phyloP scores from a whole-genome alignment of 805 yeast species.

The Maudiozyma barnettii region DNA sequence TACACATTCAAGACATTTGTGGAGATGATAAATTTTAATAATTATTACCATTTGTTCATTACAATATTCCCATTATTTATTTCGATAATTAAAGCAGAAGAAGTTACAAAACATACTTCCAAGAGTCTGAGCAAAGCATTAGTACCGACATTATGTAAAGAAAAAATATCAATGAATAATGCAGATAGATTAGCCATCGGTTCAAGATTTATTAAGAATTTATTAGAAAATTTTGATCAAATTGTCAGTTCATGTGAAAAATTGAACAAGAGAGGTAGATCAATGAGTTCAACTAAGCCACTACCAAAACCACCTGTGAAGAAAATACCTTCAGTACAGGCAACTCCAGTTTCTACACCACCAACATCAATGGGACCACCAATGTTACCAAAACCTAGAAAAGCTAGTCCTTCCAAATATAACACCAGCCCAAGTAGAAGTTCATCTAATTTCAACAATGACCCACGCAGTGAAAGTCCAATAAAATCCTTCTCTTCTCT shows the following conservation, averaged over 20 bases:
- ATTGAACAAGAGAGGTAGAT: constrained; percentile 4
- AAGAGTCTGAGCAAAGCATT: constrained; percentile 35
- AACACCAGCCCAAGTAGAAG: constrained; percentile 1
- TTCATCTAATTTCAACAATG: constrained; percentile 4
- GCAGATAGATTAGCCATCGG: constrained; percentile 43
- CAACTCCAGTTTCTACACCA: constrained; percentile 1
- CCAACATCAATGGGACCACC: constrained; percentile 9
- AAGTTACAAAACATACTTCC: constrained; percentile 35
- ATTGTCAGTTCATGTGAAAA: constrained; percentile 18
- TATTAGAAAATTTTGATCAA: constrained; percentile 42
- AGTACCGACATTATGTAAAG: constrained; percentile 49
- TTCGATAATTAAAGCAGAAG: constrained; percentile 31
- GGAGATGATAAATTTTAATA: constrained; percentile 27
- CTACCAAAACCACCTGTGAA: background rate
- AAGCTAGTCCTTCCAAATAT: constrained; percentile 19
- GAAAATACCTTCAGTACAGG: background rate
- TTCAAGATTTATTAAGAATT: constrained; percentile 42
- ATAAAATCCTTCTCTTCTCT: constrained; percentile 7
- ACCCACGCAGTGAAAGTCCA: constrained; percentile 6
- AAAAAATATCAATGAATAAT: constrained; percentile 33
- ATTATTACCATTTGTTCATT: constrained; percentile 27
- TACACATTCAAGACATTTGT: constrained; percentile 34
- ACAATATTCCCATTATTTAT: constrained; percentile 40
- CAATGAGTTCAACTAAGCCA: constrained; percentile 1
- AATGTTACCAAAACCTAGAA: constrained; percentile 21